Base-by-base conservation (phyloP, 805 yeast species). In the Brettanomyces naardenensis region DNA sequence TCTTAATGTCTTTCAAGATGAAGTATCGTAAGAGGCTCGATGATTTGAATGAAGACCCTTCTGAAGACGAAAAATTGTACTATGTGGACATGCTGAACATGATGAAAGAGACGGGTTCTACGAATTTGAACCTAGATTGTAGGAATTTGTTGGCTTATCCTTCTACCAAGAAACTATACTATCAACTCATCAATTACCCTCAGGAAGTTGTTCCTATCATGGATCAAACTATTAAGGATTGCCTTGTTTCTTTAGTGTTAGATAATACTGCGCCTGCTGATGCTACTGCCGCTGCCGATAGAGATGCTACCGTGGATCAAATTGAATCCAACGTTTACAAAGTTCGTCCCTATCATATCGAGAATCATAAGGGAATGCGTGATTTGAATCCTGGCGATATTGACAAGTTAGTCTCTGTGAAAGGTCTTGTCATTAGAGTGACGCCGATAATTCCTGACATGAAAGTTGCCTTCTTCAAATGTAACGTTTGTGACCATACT, bases 181-280 rank as follows among this genome's bases (percentile, higher is more conserved):
- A 84, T 53, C 96, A 90, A 60, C 66, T 92, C 46, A 73, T 87
- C 46, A 84, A 87, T 54, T 92, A 89, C 56, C 98, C 98, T 1
- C 97, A 89, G 58, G 98, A 92, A 67, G 86, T 92, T 28, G 79
- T 92, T 39, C 97, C 98, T 9, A 86, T 92, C 50, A 89, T 92
- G 97, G 98, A 92, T 69, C 96, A 89, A 54, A 80, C 95, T 4
- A 73, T 89, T 40, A 88, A 87, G 56, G 96, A 90, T 56, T 80
- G 88, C 51, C 76, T 92, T 76, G 80, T 87, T 19, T 78, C 86
- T 11, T 56, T 84, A 15, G 78, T 78, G 17, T 63, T 77, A 42
- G 87, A 80, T 44, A 56, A 56, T 27, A 58, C 64, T 19, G 38
- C 39, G n/a, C 38, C 31, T 18, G 33, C 33, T 25, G 39, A 40